Evolutionary conservation across 2,329 filamentous ascomycete species (phyloP).

Genomic region (Pezicula carpinea): DNA sequence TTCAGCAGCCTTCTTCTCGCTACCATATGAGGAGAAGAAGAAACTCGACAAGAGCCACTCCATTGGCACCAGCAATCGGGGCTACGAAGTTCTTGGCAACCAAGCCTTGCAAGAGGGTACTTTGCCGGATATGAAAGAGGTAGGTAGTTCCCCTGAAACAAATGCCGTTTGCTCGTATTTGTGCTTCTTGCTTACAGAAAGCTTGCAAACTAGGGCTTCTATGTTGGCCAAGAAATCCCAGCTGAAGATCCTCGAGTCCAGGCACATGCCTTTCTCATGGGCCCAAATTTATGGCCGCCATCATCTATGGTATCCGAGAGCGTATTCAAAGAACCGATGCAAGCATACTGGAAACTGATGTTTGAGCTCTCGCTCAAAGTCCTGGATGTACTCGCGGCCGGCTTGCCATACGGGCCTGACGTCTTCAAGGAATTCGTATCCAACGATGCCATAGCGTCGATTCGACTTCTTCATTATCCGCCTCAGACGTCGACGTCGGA

Average conservation of each 20-base stretch:
- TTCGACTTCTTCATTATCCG: conserved; percentile 47
- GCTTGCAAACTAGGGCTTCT: conserved; percentile 32
- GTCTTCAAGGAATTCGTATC: conserved; percentile 39
- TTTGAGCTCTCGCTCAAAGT: conserved; percentile 33
- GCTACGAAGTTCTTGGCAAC: conserved; percentile 43
- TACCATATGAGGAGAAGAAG: conserved; percentile 41
- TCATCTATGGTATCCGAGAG: conserved; percentile 25
- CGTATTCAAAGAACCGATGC: conserved; percentile 33
- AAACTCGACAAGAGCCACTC: conserved; percentile 34
- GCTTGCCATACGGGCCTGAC: conserved; percentile 36
- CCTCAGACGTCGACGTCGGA: conserved; percentile 30
- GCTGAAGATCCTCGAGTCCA: conserved; percentile 31
- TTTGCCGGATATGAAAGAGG: conserved; percentile 42
- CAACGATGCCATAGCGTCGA: conserved; percentile 35
- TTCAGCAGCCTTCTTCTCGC: conserved; percentile 40
- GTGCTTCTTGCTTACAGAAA: not conserved
- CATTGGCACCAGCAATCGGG: conserved; percentile 36
- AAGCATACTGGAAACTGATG: conserved; percentile 37
- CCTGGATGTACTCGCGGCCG: conserved; percentile 37
- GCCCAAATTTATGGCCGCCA: conserved; percentile 39
- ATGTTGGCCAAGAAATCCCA: conserved; percentile 36
- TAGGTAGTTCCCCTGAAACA: conserved; percentile 7
- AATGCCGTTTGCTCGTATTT: not conserved
- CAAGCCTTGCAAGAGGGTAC: conserved; percentile 41
- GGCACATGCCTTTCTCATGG: conserved; percentile 32